Evolutionary conservation across 1,139 yeast species (phyloP).

Genomic region (Groenewaldozyma auringiensis): DNA sequence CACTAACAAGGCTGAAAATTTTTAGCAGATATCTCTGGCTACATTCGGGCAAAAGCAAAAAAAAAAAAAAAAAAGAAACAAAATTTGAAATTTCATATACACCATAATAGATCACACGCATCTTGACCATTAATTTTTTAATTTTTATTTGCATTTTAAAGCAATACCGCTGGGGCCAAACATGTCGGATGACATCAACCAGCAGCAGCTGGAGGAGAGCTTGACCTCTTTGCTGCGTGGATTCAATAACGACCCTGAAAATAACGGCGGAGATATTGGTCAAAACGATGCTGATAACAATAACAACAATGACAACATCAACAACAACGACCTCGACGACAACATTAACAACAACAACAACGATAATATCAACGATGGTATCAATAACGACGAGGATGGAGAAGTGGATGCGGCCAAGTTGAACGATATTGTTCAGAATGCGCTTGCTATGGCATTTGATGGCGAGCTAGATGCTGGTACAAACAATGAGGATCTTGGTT

Average conservation of each 20-base stretch:
- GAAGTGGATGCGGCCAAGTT: slow-evolving; percentile 10
- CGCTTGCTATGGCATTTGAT: slow-evolving; percentile 13
- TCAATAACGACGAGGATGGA: not conserved
- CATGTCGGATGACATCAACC: not conserved
- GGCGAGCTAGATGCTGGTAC: slow-evolving; percentile 1
- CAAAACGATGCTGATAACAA: not conserved
- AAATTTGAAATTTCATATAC: too few relatives aligned
- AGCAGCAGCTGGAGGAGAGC: slow-evolving; percentile 4
- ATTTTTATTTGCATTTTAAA: too few relatives aligned
- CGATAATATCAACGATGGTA: not conserved
- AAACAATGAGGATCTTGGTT: not conserved
- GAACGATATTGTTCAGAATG: slow-evolving; percentile 13
- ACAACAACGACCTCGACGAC: not conserved
- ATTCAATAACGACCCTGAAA: not conserved
- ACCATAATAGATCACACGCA: too few relatives aligned
- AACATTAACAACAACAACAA: too few relatives aligned
- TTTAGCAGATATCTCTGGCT: too few relatives aligned
- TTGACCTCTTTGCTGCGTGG: not conserved
- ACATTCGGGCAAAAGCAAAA: too few relatives aligned
- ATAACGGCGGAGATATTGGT: not conserved
- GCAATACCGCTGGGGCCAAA: too few relatives aligned
- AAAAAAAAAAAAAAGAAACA: too few relatives aligned
- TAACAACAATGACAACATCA: not conserved
- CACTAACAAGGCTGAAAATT: too few relatives aligned
- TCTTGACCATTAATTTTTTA: too few relatives aligned